These are phyloP conservation scores for Globisporangium okanoganense DNA, from an alignment of 352 stramenopile species.

Conservation along the genomic window DNA sequence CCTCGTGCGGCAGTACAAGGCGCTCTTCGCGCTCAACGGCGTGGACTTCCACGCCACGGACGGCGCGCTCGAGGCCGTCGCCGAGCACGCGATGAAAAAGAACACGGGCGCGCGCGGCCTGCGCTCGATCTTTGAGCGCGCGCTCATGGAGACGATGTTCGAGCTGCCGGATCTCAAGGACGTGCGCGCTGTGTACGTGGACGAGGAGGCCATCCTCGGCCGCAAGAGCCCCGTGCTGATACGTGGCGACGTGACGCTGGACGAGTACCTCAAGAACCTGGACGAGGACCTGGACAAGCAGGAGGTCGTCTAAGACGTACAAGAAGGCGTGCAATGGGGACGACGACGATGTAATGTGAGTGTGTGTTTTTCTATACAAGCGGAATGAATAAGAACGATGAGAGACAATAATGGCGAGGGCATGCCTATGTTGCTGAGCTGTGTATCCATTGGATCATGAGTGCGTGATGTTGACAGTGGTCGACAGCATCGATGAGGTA, in stretches of 20 bases:
- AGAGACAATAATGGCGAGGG: too few relatives aligned
- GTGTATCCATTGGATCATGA: too few relatives aligned
- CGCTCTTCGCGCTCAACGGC: constrained; percentile 94
- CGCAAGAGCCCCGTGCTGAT: constrained; percentile 90
- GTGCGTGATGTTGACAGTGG: too few relatives aligned
- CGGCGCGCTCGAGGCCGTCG: constrained; percentile 92
- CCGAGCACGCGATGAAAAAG: constrained; percentile 88
- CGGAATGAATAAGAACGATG: too few relatives aligned
- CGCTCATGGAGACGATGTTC: constrained; percentile 97
- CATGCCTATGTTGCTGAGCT: too few relatives aligned
- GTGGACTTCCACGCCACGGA: constrained; percentile 96
- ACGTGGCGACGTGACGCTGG: constrained; percentile 54
- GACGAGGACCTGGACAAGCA: constrained; percentile 59
- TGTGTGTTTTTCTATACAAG: neutral
- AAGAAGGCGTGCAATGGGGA: too few relatives aligned
- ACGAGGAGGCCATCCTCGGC: constrained; percentile 89
- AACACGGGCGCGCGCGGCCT: constrained; percentile 96
- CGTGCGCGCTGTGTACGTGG: constrained; percentile 93
- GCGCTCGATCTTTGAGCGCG: constrained; percentile 92
- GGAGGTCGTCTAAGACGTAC: constrained; percentile 43
- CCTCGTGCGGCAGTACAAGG: constrained; percentile 97
- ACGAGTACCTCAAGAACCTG: constrained; percentile 71
- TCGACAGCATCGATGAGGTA: too few relatives aligned
- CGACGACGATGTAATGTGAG: neutral
- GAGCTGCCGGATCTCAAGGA: constrained; percentile 90